Evolutionary conservation across 129 eudicot genomes (phyloP).

Genomic region (Helichrysum umbraculigerum): DNA sequence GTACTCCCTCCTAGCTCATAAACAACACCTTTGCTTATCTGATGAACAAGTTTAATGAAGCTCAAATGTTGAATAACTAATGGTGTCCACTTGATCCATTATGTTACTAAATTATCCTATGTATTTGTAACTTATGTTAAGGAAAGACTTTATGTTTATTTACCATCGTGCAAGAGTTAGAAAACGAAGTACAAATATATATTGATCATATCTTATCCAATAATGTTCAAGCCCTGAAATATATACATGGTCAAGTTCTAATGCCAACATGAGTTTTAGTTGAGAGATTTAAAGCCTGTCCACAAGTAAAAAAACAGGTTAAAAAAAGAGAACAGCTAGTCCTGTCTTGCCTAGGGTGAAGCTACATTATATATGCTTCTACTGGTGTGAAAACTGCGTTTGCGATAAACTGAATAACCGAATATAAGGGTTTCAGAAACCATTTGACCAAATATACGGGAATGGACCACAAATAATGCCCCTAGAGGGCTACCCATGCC

Average conservation of each 20-base stretch:
- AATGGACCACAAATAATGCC: not conserved
- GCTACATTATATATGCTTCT: not conserved
- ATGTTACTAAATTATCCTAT: not conserved
- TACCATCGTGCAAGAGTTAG: not conserved
- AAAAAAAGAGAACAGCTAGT: not conserved
- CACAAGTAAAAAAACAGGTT: no score
- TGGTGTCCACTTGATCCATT: slow-evolving; percentile 24
- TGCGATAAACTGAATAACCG: not conserved
- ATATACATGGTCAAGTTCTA: not conserved
- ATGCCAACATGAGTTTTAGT: no score
- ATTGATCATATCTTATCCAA: not conserved
- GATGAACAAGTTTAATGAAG: not conserved
- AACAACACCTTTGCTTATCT: slow-evolving; percentile 14
- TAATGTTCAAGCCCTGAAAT: not conserved
- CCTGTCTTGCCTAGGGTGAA: not conserved
- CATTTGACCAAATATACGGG: not conserved
- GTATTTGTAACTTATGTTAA: not conserved
- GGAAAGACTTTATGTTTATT: not conserved
- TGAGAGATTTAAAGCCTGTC: no score
- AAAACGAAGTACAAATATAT: not conserved
- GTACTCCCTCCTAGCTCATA: slow-evolving; percentile 41
- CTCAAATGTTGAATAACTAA: slow-evolving; percentile 5
- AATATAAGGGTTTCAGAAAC: no score
- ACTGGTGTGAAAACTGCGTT: not conserved
- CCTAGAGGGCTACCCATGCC: not conserved